Base-by-base conservation (phyloP, 495 filamentous ascomycete species). In the Daldinia bambusicola region DNA sequence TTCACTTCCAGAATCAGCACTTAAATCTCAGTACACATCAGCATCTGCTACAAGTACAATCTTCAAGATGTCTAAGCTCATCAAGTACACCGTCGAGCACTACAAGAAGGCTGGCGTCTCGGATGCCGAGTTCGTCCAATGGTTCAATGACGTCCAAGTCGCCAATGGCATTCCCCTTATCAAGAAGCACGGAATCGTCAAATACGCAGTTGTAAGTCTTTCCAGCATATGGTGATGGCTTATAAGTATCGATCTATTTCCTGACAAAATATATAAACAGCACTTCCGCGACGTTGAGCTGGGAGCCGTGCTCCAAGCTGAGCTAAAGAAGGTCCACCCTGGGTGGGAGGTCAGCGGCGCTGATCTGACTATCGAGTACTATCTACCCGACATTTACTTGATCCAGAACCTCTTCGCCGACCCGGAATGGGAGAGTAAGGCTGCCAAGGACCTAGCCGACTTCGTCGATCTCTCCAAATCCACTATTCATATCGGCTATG, bases 61-160 rank as follows among this genome's bases (percentile, higher is more conserved):
- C 38, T 38, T 45, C 32, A 51, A 10, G 31, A 71, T 71, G 68
- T 13, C 68, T 9, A 43, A 65, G 13, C 38, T 55, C 2, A 32
- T 71, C 57, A 71, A 71, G 55, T 71, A 71, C 40, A 62, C 62
- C 4, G 16, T 66, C 32, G 68, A 71, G 40, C 68, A 71, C 62
- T 64, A 66, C 62, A 57, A 63, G 34, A 65, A 65, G 38, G 57
- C 61, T 14, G 68, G 68, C 2, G 26, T 66, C 51, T 66, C 68
- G 3, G 55, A 66, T n/a, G 68, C 61, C 34, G 62, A 51, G 18
- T 55, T 71, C 51, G 9, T 52, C 50, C 52, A 66, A 22, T 71
- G 68, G 68, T 66, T 71, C 26, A 38, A 31, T 18, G 62, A 57
- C 53, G 26, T 18, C 12, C 67, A 70, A 37, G 16, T 66, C 9